phyloP scores from a whole-genome alignment of 345 rosid genomes.

The Pistacia integerrima region DNA sequence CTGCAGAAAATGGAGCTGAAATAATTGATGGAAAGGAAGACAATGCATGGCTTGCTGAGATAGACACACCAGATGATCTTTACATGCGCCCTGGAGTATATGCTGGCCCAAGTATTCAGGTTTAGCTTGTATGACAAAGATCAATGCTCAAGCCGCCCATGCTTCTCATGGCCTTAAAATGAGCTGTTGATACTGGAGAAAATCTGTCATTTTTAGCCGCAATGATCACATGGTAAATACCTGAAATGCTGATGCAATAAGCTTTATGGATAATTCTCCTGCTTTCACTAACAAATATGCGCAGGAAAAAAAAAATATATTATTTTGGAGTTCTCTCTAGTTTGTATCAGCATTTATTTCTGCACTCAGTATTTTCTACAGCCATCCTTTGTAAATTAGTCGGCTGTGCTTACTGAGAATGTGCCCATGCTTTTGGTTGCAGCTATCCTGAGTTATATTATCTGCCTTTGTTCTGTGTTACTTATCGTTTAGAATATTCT shows the following conservation, averaged over 20 bases:
- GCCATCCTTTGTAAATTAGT: not conserved
- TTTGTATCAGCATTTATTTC: not conserved
- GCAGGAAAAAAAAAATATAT: not conserved
- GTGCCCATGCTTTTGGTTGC: not conserved
- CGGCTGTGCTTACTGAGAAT: not conserved
- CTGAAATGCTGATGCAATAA: not conserved
- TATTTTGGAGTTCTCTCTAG: not conserved
- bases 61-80: slow-evolving; percentile 68
- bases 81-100: slow-evolving; percentile 77
- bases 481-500: too few species aligned
- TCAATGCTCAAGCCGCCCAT: not conserved
- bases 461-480: too few species aligned
- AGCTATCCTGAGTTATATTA: too few species aligned
- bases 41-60: slow-evolving; percentile 85
- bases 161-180: not conserved
- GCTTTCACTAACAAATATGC: not conserved
- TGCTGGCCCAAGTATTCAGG: slow-evolving; percentile 59
- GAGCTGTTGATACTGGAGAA: not conserved
- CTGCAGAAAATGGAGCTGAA: slow-evolving; percentile 47
- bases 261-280: not conserved
- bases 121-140: slow-evolving; percentile 28
- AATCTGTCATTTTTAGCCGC: not conserved
- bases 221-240: not conserved
- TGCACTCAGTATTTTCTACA: not conserved
- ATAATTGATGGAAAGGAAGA: slow-evolving; percentile 49